Base-by-base conservation (phyloP, 768 basidiomycete genomes). In the Mycena rebaudengoi region DNA sequence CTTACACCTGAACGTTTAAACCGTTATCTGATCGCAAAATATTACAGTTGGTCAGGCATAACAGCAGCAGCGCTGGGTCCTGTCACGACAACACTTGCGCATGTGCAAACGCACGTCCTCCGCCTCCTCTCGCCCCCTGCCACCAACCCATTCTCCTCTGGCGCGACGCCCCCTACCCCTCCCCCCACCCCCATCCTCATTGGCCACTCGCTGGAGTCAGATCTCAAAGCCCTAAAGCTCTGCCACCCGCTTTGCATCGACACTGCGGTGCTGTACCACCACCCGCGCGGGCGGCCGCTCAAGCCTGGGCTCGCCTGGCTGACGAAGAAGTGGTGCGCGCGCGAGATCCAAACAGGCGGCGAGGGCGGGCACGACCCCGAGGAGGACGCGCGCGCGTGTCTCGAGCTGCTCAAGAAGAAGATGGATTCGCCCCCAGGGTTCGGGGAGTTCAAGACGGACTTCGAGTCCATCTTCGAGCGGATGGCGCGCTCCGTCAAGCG, bases 301-400 rank as follows among this genome's bases (percentile, higher is more conserved):
- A 99, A 98, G 78, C 95, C 97, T 0, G 95, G 94, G 1, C 85
- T 99, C 7, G 96, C 96, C n/a, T 98, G 95, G 95, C 86, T 99
- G 44, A 94, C 94, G 44, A 92, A 93, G 72, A 95, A 94, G 73
- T 98, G 95, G 95, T 90, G 94, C 58, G 86, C 86, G 12, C 86
- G 91, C 51, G 93, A 96, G 69, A 99, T 99, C 41, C 97, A 99
- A 75, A 87, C 84, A 0, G 79, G 86, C 0, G 94, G 94, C 0
- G 91, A 91, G 50, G 91, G 91, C 2, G 95, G 95, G 3, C 97
- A 99, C 74, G 92, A 98, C 65, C 94, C 96, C 3, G 94, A 96
- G 69, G 97, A 99, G 73, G 97, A 99, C 69, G 96, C 97, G 0
- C 82, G 90, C 20, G 92, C 96, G 0, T 96, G 95, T 70, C 67